Evolutionary conservation across 2,329 filamentous ascomycete species (phyloP).

Genomic region (Harringtonia lauricola): DNA sequence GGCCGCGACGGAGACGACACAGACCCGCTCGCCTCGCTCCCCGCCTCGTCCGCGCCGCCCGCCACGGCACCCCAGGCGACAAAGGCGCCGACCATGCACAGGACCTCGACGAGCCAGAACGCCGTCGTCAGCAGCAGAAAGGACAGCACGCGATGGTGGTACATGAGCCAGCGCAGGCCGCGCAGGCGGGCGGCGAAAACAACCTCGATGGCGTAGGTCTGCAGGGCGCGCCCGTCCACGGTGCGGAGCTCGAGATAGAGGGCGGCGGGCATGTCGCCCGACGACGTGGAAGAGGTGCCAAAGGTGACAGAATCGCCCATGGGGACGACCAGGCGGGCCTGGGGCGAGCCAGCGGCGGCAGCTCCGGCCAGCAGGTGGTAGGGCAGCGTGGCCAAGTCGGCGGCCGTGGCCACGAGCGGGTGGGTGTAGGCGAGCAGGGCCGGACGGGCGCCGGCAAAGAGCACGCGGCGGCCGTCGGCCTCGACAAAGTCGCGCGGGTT

Average conservation of each 20-base stretch:
- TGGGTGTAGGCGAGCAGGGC: constrained; percentile 74
- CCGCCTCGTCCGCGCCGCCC: neutral
- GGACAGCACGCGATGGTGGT: constrained; percentile 61
- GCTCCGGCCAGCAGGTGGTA: constrained; percentile 59
- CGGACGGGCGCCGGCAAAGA: constrained; percentile 59
- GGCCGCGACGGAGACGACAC: neutral
- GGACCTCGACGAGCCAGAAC: constrained; percentile 71
- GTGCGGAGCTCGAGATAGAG: constrained; percentile 55
- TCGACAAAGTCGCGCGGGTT: constrained; percentile 21
- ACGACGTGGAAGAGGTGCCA: constrained; percentile 19
- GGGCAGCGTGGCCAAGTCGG: constrained; percentile 51
- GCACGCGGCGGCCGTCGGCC: constrained; percentile 24
- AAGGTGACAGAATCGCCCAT: constrained; percentile 71
- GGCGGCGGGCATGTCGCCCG: constrained; percentile 30
- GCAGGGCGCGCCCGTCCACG: constrained; percentile 44
- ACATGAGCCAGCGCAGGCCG: constrained; percentile 78
- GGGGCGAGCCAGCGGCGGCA: constrained; percentile 45
- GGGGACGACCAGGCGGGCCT: constrained; percentile 50
- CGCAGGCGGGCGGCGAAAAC: constrained; percentile 63
- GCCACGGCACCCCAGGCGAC: constrained; percentile 29
- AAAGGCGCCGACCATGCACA: constrained; percentile 58
- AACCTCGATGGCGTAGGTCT: constrained; percentile 63
- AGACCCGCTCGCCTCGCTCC: neutral
- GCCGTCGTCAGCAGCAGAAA: constrained; percentile 56
- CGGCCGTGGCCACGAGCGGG: constrained; percentile 50